These are phyloP conservation scores for Ceratocystis destructans DNA, from an alignment of 2,329 filamentous ascomycete species.

Conservation along the genomic window DNA sequence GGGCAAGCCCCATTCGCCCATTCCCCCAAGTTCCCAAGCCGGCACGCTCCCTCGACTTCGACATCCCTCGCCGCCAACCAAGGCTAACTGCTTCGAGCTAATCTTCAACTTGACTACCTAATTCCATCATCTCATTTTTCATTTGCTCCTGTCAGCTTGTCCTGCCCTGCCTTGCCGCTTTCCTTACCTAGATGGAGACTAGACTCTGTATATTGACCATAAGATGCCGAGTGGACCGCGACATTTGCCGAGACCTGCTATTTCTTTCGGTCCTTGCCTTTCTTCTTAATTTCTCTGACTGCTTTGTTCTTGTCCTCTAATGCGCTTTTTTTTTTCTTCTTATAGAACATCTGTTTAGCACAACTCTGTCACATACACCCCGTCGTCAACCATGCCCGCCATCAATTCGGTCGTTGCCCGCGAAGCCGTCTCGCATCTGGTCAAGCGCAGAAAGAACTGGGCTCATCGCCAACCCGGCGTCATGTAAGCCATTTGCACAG, in stretches of 20 bases:
- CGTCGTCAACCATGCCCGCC: slow-evolving; percentile 29
- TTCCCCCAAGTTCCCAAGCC: neutral
- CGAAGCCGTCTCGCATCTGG: slow-evolving; percentile 28
- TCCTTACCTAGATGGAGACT: neutral
- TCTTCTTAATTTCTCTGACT: neutral
- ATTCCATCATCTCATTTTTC: neutral
- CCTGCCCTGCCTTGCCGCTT: neutral
- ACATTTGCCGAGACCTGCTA: neutral
- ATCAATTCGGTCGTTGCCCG: slow-evolving; percentile 30
- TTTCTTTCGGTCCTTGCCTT: slow-evolving; percentile 4
- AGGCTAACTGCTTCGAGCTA: neutral
- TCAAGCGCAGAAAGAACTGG: slow-evolving; percentile 31
- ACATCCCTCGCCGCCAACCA: neutral
- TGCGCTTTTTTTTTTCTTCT: neutral
- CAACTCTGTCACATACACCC: slow-evolving; percentile 20
- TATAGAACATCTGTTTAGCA: neutral
- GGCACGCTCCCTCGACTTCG: neutral
- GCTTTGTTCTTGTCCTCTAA: neutral
- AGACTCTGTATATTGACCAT: neutral
- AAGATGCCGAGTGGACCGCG: neutral
- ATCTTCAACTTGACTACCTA: neutral
- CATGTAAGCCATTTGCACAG: slow-evolving; percentile 21
- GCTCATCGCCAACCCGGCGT: slow-evolving; percentile 29
- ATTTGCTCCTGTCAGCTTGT: neutral
- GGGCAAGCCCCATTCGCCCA: neutral